Conservation (phyloP, 148 eudicot genomes). For the Rheum nobile region DNA sequence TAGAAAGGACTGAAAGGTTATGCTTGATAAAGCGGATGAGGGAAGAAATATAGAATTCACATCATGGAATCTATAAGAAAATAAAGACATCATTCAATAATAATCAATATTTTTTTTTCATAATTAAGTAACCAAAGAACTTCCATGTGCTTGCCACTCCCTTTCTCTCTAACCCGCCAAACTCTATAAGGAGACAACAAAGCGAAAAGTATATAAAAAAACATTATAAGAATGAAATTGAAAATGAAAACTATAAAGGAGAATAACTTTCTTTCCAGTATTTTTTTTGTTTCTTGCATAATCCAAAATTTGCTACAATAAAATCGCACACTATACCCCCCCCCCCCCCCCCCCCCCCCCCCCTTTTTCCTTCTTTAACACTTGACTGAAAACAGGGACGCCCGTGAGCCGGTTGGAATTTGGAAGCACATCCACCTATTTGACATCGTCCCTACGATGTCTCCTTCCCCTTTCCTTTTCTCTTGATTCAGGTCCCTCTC, state of each 20-base stretch:
- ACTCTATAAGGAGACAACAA: not conserved
- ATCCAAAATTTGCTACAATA: not conserved
- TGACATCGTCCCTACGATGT: not conserved
- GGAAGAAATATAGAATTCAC: too few relatives aligned
- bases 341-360: not conserved
- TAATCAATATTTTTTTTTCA: too few relatives aligned
- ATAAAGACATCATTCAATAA: too few relatives aligned
- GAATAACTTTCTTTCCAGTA: not conserved
- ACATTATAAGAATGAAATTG: not conserved
- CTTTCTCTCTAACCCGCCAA: not conserved
- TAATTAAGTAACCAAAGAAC: not conserved
- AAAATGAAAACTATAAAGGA: not conserved
- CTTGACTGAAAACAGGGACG: constrained; percentile 1
- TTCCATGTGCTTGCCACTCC: not conserved
- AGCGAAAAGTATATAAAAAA: not conserved
- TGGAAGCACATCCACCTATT: constrained; percentile 6
- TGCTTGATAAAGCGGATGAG: too few relatives aligned
- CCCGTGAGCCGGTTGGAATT: constrained; percentile 5
- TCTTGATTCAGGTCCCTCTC: not conserved
- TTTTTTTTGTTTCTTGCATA: not conserved
- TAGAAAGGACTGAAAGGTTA: too few relatives aligned
- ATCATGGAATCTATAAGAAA: too few relatives aligned
- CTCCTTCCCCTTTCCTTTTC: not conserved
- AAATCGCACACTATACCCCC: not conserved
- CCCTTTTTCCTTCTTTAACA: not conserved